Evolutionary conservation across 2,329 filamentous ascomycete genomes (phyloP).

Genomic region (Talaromyces islandicus): DNA sequence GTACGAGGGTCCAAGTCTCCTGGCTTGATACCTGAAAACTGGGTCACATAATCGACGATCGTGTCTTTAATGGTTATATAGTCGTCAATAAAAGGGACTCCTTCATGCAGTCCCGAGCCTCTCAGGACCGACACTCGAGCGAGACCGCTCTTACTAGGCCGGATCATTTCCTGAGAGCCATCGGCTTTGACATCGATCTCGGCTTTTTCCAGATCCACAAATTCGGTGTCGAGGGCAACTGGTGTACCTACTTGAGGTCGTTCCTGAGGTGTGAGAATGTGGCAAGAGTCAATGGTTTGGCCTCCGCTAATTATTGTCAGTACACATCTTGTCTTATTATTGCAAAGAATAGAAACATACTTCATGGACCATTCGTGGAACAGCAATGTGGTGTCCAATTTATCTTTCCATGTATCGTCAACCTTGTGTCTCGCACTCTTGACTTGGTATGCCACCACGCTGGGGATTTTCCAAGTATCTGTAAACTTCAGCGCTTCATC

Average conservation of each 20-base stretch:
- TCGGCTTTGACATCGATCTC: slow-evolving; percentile 96
- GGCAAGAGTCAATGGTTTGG: slow-evolving; percentile 32
- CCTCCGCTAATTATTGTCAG: slow-evolving; percentile 21
- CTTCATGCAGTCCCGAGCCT: slow-evolving; percentile 68
- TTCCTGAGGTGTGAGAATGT: slow-evolving; percentile 49
- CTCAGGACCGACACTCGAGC: slow-evolving; percentile 90
- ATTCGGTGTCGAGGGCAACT: slow-evolving; percentile 91
- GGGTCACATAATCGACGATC: slow-evolving; percentile 91
- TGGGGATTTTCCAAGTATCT: slow-evolving; percentile 85
- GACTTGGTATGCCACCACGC: slow-evolving; percentile 78
- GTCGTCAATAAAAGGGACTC: slow-evolving; percentile 89
- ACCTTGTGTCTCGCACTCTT: slow-evolving; percentile 75
- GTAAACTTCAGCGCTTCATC: slow-evolving; percentile 88
- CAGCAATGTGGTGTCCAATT: slow-evolving; percentile 75
- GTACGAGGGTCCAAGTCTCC: slow-evolving; percentile 74
- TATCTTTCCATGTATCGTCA: slow-evolving; percentile 79
- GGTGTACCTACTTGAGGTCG: slow-evolving; percentile 65
- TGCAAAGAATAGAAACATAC: slow-evolving; percentile 19
- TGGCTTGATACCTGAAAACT: slow-evolving; percentile 83
- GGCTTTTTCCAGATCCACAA: slow-evolving; percentile 84
- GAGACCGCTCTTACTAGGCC: slow-evolving; percentile 82
- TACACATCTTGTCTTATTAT: slow-evolving; percentile 2
- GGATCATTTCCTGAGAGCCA: slow-evolving; percentile 83
- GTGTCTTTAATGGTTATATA: slow-evolving; percentile 89
- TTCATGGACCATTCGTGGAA: slow-evolving; percentile 64